A percentile compares a stretch with the other conserved stretches of the same genome.
Evolutionary conservation across 1,139 yeast genomes (phyloP).

Genomic region (Suhomyces ambrosiae): DNA sequence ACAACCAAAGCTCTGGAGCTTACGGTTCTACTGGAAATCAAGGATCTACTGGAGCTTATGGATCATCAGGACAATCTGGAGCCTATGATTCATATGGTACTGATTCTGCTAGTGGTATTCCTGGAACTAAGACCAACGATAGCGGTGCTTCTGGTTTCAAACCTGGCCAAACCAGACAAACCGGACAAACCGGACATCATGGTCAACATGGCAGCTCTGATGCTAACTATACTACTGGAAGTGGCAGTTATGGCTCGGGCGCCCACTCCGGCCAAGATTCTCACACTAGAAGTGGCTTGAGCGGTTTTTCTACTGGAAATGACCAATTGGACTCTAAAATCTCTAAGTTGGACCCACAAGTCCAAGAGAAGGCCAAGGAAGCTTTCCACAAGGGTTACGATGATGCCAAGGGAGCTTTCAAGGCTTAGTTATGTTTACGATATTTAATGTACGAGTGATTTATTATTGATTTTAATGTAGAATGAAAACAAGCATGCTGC

Average conservation of each 20-base stretch:
- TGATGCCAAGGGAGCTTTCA: constrained; percentile 36
- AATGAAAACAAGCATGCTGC: too few relatives aligned
- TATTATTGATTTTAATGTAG: too few relatives aligned
- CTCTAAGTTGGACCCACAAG: constrained; percentile 34
- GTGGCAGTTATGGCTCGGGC: not conserved
- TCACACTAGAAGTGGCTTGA: constrained; percentile 8
- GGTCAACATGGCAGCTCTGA: not conserved
- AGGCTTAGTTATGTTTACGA: constrained; percentile 5
- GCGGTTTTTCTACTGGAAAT: constrained; percentile 39
- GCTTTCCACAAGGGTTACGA: constrained; percentile 42
- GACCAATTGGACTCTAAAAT: constrained; percentile 36
- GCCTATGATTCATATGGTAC: not conserved
- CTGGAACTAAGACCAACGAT: constrained; percentile 15
- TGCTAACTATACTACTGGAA: constrained; percentile 3
- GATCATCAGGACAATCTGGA: constrained; percentile 3
- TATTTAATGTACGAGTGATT: not conserved
- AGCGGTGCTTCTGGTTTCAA: not conserved
- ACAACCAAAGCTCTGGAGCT: constrained; percentile 2
- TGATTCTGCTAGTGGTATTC: constrained; percentile 10
- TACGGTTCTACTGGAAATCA: constrained; percentile 7
- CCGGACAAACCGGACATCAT: not conserved
- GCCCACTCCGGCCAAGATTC: constrained; percentile 3
- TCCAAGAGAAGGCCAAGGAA: constrained; percentile 40
- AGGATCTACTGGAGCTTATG: constrained; percentile 3
- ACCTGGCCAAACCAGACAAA: not conserved